Base-by-base conservation (phyloP, 139 green algal genomes). In the Asterochloris erici region DNA sequence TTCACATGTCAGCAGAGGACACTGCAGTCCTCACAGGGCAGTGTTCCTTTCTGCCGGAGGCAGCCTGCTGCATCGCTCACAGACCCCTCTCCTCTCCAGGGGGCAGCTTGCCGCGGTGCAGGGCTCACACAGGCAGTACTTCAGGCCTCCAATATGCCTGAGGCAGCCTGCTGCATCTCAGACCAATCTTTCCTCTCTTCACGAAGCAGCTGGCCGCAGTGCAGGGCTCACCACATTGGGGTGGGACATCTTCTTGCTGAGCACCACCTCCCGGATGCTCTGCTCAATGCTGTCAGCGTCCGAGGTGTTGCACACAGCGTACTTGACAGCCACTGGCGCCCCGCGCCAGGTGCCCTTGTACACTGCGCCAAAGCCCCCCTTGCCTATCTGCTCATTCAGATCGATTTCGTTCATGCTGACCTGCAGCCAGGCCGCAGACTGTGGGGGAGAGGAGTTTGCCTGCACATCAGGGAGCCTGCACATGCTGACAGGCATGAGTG, bases 341-440 rank as follows among this genome's bases (percentile, higher is more conserved):
- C 84, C 83, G 0, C 83, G 81, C 88, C 88, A 91, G 17, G 77
- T 82, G 68, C 79, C 88, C 66, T 87, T 79, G 77, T 86, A 86
- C 26, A 86, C 82, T 26, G 82, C 78, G 12, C 85, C 84, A 68
- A 83, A 85, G 47, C 82, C 85, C 13, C 87, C 87, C 47, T 84
- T 83, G 62, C 87, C 87, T 68, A 91, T 85, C 73, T 84, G 84
- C 66, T 87, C 85, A 27, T 78, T 61, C 19, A 91, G 68, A 68
- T 90, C 86, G 28, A 91, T 86, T 78, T 91, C 87, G 47, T 91
- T 86, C 83, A 91, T 84, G 17, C 82, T 79, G 12, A 91, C 84
- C 86, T 90, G 79, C 17, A 78, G 11, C 38, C 38, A 2, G 38
- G 38, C 38, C 2, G 38, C 38, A 54, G 38, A 6, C 6, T 54